Evolutionary conservation across 768 basidiomycete species (phyloP).

Genomic region (Lyophyllum atratum): DNA sequence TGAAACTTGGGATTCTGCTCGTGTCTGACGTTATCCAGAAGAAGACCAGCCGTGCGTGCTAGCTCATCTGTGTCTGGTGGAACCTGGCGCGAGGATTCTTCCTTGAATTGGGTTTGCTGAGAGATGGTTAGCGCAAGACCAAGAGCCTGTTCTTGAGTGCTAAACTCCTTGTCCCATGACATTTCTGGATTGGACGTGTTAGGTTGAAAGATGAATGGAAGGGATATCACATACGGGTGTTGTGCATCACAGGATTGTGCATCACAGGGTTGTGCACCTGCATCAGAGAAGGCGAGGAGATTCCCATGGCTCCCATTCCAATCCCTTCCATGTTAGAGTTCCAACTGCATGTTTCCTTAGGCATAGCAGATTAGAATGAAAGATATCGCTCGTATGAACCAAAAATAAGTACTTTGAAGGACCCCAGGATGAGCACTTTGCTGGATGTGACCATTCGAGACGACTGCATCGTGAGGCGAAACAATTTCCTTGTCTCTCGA

Average conservation of each 20-base stretch:
- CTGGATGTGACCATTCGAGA: background rate
- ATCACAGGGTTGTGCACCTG: slow-evolving; percentile 25
- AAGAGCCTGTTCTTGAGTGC: slow-evolving; percentile 49
- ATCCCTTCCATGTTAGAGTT: slow-evolving; percentile 36
- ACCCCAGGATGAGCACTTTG: slow-evolving; percentile 1
- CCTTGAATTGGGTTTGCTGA: slow-evolving; percentile 25
- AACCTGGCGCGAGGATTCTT: slow-evolving; percentile 17
- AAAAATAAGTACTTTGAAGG: slow-evolving; percentile 28
- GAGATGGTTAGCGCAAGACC: slow-evolving; percentile 2
- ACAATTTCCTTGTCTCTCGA: slow-evolving; percentile 1
- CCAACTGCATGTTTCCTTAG: slow-evolving; percentile 44
- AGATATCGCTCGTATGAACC: no score
- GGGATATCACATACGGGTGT: slow-evolving; percentile 8
- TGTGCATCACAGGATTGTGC: slow-evolving; percentile 17
- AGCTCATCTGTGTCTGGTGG: slow-evolving; percentile 64
- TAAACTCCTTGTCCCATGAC: slow-evolving; percentile 69
- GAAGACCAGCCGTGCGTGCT: slow-evolving; percentile 74
- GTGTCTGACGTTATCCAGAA: slow-evolving; percentile 73
- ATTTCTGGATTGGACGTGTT: slow-evolving; percentile 30
- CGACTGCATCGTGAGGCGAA: background rate
- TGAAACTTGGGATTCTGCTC: slow-evolving; percentile 85
- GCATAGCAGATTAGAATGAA: background rate
- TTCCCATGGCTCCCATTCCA: slow-evolving; percentile 40
- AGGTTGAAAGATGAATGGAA: background rate
- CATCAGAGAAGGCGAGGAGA: slow-evolving; percentile 28